Evolutionary conservation across 768 basidiomycete species (phyloP), one percentile per base, ranked within the genome.

Genomic region (Leccinum subtestaceum): DNA sequence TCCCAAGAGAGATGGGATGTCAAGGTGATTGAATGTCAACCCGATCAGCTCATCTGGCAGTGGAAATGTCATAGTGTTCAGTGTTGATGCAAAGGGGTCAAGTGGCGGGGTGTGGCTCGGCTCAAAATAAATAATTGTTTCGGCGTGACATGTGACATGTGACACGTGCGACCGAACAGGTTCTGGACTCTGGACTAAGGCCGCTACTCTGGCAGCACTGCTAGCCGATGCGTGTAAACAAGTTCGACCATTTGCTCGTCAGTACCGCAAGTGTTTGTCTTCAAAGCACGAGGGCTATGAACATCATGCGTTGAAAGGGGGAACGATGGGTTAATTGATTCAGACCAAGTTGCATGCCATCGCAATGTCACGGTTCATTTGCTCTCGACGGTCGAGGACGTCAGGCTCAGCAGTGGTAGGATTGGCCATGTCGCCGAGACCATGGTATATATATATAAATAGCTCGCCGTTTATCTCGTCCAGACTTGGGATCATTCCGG

Each of bases 1-100:
- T 54, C 47, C 61, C 51, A 73, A 29, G 31, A 76, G 67, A 43
- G 70, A 67, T 6, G 53, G 32, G n/a, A 59, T 45, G 54, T 77
- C 76, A 7, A 76, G 74, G 9, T 65, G 51, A 48, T 57, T 45
- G 53, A 73, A 69, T 11, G 67, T 52, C 23, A 64, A 29, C 25
- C 59, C 63, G n/a, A 65, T 57, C 38, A 76, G 31, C 58, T 76
- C 75, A 17, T 69, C 61, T 12, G 75, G 75, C 3, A 76, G 58
- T 29, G 60, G 49, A 36, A 68, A 48, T n/a, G 45, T 45, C 72
- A 69, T 32, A 5, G 32, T 32, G 32, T 32, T 32, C 32, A 32
- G 4, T 29, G 23, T 15, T 5, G 17, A 17, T 32, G 32, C 31
- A 51, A 29, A 12, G 50, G 17, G 19, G 5, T 49, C 7, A 27